Conservation (phyloP, 306 rosid genomes). For the Casuarina cunninghamiana region DNA sequence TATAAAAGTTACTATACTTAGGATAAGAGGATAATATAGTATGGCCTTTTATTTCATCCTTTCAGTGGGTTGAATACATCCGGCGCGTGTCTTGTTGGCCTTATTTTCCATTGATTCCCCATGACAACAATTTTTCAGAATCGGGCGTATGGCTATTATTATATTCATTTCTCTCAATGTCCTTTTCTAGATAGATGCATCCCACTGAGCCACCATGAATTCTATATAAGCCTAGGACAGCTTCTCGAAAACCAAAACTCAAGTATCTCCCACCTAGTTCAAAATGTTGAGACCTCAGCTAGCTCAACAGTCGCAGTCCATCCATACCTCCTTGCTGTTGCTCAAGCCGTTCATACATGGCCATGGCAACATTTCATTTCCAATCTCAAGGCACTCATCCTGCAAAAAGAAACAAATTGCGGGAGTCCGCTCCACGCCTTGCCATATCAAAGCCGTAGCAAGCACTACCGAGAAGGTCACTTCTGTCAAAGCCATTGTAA, state of each 20-base stretch:
- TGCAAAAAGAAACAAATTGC: not conserved
- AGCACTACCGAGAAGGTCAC: not conserved
- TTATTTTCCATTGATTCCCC: too few relatives aligned
- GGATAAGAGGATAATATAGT: too few relatives aligned
- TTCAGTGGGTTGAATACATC: too few relatives aligned
- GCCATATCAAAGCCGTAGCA: conserved; percentile 13
- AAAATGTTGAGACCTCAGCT: conserved; percentile 32
- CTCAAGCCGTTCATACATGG: conserved; percentile 8
- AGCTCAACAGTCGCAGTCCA: conserved; percentile 13
- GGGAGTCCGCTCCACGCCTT: not conserved
- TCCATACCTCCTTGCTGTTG: conserved; percentile 19
- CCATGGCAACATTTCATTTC: not conserved
- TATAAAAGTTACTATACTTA: too few relatives aligned
- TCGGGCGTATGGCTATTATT: too few relatives aligned
- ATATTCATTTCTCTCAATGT: too few relatives aligned
- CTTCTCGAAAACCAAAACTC: not conserved
- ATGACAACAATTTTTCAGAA: too few relatives aligned
- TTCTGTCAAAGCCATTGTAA: conserved; percentile 33
- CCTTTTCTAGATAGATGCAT: too few relatives aligned
- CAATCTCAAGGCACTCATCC: conserved; percentile 2
- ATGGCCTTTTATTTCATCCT: too few relatives aligned
- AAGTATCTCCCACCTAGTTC: not conserved
- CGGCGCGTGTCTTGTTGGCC: too few relatives aligned
- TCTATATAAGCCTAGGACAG: not conserved
- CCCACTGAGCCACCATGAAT: not conserved